Evolutionary conservation across 1,139 yeast genomes (phyloP), one percentile per base, ranked within the genome.

Genomic region (Suhomyces terraborum): DNA sequence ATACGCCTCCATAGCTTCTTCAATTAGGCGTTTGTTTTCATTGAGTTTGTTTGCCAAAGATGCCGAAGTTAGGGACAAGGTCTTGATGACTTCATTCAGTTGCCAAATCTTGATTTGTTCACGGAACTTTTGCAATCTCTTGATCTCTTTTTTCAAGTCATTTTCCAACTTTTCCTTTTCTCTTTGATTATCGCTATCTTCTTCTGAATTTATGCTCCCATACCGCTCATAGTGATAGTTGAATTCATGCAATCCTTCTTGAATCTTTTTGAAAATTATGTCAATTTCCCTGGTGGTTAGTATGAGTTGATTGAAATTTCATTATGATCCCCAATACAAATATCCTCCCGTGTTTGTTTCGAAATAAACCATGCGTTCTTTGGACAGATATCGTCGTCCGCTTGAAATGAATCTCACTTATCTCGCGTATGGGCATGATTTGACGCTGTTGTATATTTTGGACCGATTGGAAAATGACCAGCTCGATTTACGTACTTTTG

Each of bases 1-100:
- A 46, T 73, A 73, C 35, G 66, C 66, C 46, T 73, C 78, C 78
- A 73, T 73, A 12, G 77, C 75, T 49, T 73, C 77, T 48, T 73
- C 77, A 21, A 73, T 73, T 33, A 65, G 50, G 47, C 66, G 58
- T 42, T 75, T 61, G 47, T 72, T 69, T 36, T 73, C 77, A 25
- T 67, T 67, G 30, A 73, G 58, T 48, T 69, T 69, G 33, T 38
- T 50, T 28, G 49, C 36, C 29, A 52, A 43, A 2, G 53, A 41
- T 8, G 48, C 38, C 2, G 53, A 47, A 12, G 48, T 42, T 36
- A 51, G 35, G 8, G 52, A 42, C 42, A 51, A 41, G 18, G 52
- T 37, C 35, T 72, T 74, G 35, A 72, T 66, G 6, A 63, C 55
- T 36, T 70, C 76, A 53, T 69, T 69, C 63, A 62, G 69, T 48